phyloP scores from a whole-genome alignment of 1,284 basidiomycete species.

The Ceraceosorus guamensis region DNA sequence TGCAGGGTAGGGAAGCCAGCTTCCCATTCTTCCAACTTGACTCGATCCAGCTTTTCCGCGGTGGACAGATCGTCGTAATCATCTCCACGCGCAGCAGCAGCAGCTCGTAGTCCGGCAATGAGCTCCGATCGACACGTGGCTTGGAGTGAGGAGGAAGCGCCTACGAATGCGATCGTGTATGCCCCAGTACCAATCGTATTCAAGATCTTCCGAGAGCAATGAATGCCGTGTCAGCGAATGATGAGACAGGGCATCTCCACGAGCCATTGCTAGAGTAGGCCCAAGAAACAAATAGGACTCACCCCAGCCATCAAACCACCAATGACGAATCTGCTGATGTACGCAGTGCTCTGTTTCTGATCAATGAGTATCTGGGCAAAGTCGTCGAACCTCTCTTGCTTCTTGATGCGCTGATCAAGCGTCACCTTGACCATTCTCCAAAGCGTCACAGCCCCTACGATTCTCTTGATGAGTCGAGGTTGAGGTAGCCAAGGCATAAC shows the following conservation, averaged over 20 bases:
- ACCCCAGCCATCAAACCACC: conserved; percentile 13
- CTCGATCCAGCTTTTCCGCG: conserved; percentile 4
- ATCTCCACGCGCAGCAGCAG: conserved; percentile 8
- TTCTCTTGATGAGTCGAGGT: conserved; percentile 8
- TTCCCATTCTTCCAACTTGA: conserved; percentile 16
- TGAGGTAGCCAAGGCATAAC: conserved; percentile 13
- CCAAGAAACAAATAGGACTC: no score
- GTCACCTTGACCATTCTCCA: conserved; percentile 13
- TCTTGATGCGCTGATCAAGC: conserved; percentile 6
- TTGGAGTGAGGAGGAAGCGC: conserved; percentile 7
- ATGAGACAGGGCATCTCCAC: no score
- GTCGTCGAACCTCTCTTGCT: conserved; percentile 11
- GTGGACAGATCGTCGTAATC: conserved; percentile 10
- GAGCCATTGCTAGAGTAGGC: no score
- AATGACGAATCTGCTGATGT: conserved; percentile 12
- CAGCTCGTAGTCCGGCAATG: neutral
- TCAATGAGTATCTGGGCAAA: conserved; percentile 15
- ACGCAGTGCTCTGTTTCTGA: neutral
- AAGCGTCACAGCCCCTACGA: conserved; percentile 10
- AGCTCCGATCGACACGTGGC: neutral
- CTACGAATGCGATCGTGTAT: conserved; percentile 14
- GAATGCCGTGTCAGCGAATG: no score
- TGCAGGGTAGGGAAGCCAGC: conserved; percentile 9
- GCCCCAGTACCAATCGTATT: conserved; percentile 16
- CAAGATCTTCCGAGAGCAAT: neutral